A percentile compares a stretch with the other conserved stretches of the same genome.
These are phyloP conservation scores for Dactylellina haptotyla DNA, from an alignment of 2,329 filamentous ascomycete genomes.

Conservation along the genomic window DNA sequence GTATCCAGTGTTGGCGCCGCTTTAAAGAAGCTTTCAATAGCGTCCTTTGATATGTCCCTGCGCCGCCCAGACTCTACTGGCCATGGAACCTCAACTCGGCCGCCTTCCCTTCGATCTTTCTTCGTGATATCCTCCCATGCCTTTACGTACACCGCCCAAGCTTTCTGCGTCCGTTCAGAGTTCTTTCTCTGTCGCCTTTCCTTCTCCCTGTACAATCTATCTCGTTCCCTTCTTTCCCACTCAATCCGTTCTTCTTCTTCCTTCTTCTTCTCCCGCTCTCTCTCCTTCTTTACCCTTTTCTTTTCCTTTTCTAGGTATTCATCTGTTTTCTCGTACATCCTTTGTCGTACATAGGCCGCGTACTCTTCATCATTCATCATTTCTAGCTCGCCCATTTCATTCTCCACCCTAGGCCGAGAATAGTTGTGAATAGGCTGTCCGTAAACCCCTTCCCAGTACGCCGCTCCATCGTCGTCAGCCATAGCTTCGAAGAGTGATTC, in stretches of 20 bases:
- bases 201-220: slow-evolving; percentile 74
- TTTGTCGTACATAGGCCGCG: slow-evolving; percentile 80
- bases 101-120: slow-evolving; percentile 59
- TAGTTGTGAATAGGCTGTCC: slow-evolving; percentile 92
- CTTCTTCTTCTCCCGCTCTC: slow-evolving; percentile 63
- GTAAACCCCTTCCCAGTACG: slow-evolving; percentile 96
- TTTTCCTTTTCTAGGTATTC: slow-evolving; percentile 83
- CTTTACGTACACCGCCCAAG: slow-evolving; percentile 73
- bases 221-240: slow-evolving; percentile 72
- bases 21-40: slow-evolving; percentile 76
- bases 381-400: slow-evolving; percentile 72
- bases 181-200: slow-evolving; percentile 69
- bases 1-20: slow-evolving; percentile 63
- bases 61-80: slow-evolving; percentile 73
- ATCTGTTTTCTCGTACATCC: slow-evolving; percentile 96
- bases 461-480: slow-evolving; percentile 93
- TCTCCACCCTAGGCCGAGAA: slow-evolving; percentile 65
- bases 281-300: slow-evolving; percentile 69
- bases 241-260: slow-evolving; percentile 63
- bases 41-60: slow-evolving; percentile 68
- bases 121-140: slow-evolving; percentile 70
- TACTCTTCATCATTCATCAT: slow-evolving; percentile 94
- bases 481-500: slow-evolving; percentile 96
- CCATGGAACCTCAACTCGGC: slow-evolving; percentile 72
- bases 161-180: slow-evolving; percentile 64